Base-by-base conservation (phyloP, 345 rosid species). In the Syzygium oleosum region DNA sequence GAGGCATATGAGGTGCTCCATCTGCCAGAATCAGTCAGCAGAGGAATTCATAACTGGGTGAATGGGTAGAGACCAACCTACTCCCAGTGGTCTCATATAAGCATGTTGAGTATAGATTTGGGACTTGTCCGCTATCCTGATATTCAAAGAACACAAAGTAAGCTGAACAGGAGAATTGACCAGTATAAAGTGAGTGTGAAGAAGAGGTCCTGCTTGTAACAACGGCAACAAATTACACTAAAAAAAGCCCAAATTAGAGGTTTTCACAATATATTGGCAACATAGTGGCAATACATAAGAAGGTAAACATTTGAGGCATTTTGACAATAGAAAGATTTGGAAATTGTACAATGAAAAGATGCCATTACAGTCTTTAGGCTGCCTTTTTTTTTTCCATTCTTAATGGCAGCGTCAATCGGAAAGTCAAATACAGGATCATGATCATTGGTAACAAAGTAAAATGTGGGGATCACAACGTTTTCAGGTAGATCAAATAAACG, bases 71-170 rank as follows among this genome's bases (percentile, higher is more conserved):
- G 87, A 91, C 95, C 83, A 90, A 94, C 99, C 98, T 87, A 98
- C 98, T 89, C 99, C 99, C 90, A 98, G 99, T 23, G 99, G 99
- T 92, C 99, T 95, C 99, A 97, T 98, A 90, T 98, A 98, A 85
- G 99, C 99, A 94, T 98, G 99, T 86, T 98, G 99, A 84, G 99
- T 98, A 88, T 98, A 98, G 85, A 98, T 95, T 89, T 98, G 99
- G 51, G 99, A 97, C 87, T 98, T 97, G 90, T 98, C 99, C 0
- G 99, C 98, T 91, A 98, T 95, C 99, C 99, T 98, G 89, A 53
- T 88, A 84, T 52, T 84, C 61, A 84, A 52, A 84, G 59, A 84
- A 55, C 23, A 21, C 25, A 84, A 84, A 52, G 46, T 51, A 29
- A 84, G 85, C 54, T 6, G 9, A 34, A 68, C 19, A 3, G 46